Evolutionary conservation across 371 early-diverging fungal genomes (phyloP).

Genomic region (Haplosporangium sp.): DNA sequence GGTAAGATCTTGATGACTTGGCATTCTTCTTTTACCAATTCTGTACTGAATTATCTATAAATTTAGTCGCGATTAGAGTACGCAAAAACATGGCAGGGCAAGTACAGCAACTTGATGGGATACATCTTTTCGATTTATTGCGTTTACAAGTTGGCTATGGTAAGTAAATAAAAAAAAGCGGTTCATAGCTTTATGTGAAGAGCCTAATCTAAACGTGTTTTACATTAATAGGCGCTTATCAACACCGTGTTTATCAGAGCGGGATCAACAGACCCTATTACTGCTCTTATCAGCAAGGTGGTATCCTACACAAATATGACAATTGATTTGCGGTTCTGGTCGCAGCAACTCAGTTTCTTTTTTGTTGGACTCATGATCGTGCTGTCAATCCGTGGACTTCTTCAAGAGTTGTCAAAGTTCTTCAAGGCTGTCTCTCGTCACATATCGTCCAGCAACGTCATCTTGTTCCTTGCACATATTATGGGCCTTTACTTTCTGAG

Average conservation of each 20-base stretch:
- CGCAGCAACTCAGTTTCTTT: conserved; percentile 92
- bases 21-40: not conserved
- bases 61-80: conserved; percentile 68
- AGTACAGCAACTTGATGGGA: conserved; percentile 80
- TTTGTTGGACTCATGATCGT: conserved; percentile 91
- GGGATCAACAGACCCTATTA: conserved; percentile 90
- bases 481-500: conserved; percentile 95
- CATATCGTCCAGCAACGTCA: conserved; percentile 75
- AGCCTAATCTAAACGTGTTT: not conserved
- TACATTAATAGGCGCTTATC: conserved; percentile 67
- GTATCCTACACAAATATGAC: conserved; percentile 73
- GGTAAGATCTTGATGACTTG: conserved; percentile 40
- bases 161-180: conserved; percentile 42
- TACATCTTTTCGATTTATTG: conserved; percentile 90
- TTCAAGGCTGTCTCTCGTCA: conserved; percentile 73
- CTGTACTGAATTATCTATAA: not conserved
- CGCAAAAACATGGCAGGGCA: conserved; percentile 82
- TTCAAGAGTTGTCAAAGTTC: conserved; percentile 85
- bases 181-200: not conserved
- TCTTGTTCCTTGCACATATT: conserved; percentile 85
- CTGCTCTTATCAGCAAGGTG: conserved; percentile 77
- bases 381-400: conserved; percentile 86
- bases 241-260: conserved; percentile 83
- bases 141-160: conserved; percentile 85
- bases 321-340: conserved; percentile 84